Evolutionary conservation across 306 rosid species (phyloP).

Genomic region (Medicago lupulina): DNA sequence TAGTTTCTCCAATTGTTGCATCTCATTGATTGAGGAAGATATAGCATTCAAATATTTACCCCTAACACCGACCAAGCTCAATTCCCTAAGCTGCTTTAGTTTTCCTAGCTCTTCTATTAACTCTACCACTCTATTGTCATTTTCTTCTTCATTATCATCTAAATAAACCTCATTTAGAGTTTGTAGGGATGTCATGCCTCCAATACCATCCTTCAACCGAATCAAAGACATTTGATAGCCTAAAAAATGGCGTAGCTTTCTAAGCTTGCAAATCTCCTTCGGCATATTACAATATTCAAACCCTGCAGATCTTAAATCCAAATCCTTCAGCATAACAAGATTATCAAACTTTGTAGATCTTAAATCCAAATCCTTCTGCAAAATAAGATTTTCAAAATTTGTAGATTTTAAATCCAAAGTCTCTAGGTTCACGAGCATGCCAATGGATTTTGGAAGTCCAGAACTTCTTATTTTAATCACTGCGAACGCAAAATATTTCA

Average conservation of each 20-base stretch:
- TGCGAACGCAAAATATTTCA: constrained; percentile 9
- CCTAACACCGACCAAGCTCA: background rate
- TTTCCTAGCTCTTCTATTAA: background rate
- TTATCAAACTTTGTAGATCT: too few relatives aligned
- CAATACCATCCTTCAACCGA: background rate
- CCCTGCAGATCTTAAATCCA: background rate
- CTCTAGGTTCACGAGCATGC: background rate
- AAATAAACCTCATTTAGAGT: background rate
- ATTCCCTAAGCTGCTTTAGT: background rate
- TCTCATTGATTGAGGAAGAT: background rate
- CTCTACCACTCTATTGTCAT: too few relatives aligned
- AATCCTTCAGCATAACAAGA: too few relatives aligned
- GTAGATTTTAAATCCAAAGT: constrained; percentile 1
- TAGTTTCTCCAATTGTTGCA: background rate
- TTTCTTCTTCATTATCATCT: too few relatives aligned
- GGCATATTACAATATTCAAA: background rate
- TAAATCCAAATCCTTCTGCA: too few relatives aligned
- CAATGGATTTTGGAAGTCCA: constrained; percentile 9
- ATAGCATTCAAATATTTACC: background rate
- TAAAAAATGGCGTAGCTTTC: constrained; percentile 4
- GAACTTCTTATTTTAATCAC: too few relatives aligned
- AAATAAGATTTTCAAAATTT: too few relatives aligned
- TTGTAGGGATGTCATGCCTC: background rate
- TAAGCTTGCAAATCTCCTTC: background rate
- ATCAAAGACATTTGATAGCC: background rate